phyloP scores from a whole-genome alignment of 225 moss, liverwort and hornwort species.

The Marchantia polymorpha region DNA sequence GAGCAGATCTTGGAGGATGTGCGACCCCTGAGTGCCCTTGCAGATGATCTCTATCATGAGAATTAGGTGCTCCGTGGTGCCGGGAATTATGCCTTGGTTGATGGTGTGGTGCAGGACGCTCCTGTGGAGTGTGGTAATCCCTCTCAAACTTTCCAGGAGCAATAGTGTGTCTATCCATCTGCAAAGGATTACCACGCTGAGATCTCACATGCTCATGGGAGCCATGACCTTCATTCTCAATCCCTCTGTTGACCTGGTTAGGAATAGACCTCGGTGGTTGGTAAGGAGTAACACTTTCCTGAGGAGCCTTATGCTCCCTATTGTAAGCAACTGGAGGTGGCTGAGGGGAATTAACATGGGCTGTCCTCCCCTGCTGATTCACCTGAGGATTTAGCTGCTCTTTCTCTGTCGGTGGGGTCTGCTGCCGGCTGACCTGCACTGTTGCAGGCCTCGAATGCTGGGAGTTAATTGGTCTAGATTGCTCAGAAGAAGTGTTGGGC shows the following conservation, averaged over 20 bases:
- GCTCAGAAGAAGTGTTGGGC: conserved; percentile 27
- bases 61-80: conserved; percentile 27
- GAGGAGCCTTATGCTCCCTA: conserved; percentile 31
- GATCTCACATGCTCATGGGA: conserved; percentile 30
- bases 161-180: conserved; percentile 34
- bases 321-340: conserved; percentile 17
- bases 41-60: conserved; percentile 35
- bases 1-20: conserved; percentile 22
- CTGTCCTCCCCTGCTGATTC: conserved; percentile 19
- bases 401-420: conserved; percentile 25
- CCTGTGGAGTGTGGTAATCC: conserved; percentile 39
- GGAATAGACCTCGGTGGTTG: conserved; percentile 38
- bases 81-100: conserved; percentile 33
- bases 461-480: conserved; percentile 27
- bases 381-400: conserved; percentile 22
- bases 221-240: conserved; percentile 28
- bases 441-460: conserved; percentile 24
- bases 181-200: conserved; percentile 32
- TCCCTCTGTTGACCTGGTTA: conserved; percentile 28
- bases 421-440: conserved; percentile 25
- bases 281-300: conserved; percentile 37
- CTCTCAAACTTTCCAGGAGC: conserved; percentile 32
- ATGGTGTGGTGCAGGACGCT: conserved; percentile 20
- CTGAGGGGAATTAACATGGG: conserved; percentile 17
- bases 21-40: conserved; percentile 27